Evolutionary conservation across 2,329 filamentous ascomycete species (phyloP), one percentile per base, ranked within the genome.

Genomic region (Aspergillus carbonarius): DNA sequence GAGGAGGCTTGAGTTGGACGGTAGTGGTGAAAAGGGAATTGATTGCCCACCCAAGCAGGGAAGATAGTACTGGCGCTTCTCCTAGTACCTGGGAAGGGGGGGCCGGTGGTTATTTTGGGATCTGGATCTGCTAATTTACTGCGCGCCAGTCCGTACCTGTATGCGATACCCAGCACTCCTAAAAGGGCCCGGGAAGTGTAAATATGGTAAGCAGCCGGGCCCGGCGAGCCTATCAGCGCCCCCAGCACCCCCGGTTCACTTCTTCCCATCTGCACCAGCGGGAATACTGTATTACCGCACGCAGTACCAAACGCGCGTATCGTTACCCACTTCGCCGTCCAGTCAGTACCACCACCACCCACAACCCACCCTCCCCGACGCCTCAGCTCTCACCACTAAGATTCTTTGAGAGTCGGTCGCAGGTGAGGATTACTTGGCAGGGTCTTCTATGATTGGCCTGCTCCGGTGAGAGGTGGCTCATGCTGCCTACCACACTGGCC

Each of bases 71-170:
- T 68, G 63, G 63, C 51, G 39, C 51, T 54, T 40, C 49, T 52
- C 55, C 42, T 48, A 48, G 27, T 27, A 60, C 53, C 60, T 60
- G 66, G 61, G 25, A 54, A 44, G 61, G 63, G 58, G 51, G 40
- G 34, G 57, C 49, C 58, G 58, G 66, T 67, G 65, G 64, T 68
- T 70, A 71, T 71, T 71, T 71, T 70, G 67, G 67, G 68, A 63
- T 61, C 61, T 62, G 60, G 57, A 63, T 60, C 58, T 63, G 56
- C 60, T 59, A 65, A 64, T 60, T 55, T 58, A 53, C 46, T 48
- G 17, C 50, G 51, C 52, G 30, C 58, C 51, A 30, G 55, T 57
- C 55, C 44, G 54, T 51, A 60, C 51, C 51, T 57, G 50, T 53
- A 50, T 52, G 56, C 54, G 46, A 48, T 57, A 60, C 55, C 55